Conservation (phyloP, 2,329 filamentous ascomycete genomes). For the Trichoderma sp. region DNA sequence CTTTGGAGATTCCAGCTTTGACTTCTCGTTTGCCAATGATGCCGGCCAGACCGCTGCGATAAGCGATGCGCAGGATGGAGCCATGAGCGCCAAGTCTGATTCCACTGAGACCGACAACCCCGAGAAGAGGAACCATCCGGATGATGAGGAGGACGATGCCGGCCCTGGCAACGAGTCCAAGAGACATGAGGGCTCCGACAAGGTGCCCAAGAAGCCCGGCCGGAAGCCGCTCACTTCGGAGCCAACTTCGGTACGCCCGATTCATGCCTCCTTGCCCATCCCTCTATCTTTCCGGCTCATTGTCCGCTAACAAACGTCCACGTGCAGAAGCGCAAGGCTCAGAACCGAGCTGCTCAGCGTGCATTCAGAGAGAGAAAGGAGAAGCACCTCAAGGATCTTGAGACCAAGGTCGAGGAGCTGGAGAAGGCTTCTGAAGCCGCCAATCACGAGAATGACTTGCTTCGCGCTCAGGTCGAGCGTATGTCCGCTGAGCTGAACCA, state of each 20-base stretch:
- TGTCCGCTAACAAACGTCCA: slow-evolving; percentile 7
- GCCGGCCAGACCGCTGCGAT: slow-evolving; percentile 68
- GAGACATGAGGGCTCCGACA: slow-evolving; percentile 80
- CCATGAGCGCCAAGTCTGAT: slow-evolving; percentile 57
- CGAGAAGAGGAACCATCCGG: slow-evolving; percentile 74
- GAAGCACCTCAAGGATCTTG: slow-evolving; percentile 82
- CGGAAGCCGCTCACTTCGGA: slow-evolving; percentile 94
- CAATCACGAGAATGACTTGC: slow-evolving; percentile 80
- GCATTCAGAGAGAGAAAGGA: slow-evolving; percentile 95
- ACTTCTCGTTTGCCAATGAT: slow-evolving; percentile 58
- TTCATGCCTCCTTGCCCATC: neutral
- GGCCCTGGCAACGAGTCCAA: slow-evolving; percentile 56
- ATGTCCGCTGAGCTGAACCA: slow-evolving; percentile 83
- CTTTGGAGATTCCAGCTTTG: slow-evolving; percentile 75
- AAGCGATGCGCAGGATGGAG: slow-evolving; percentile 63
- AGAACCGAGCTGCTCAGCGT: slow-evolving; percentile 88
- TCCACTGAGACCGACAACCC: slow-evolving; percentile 57
- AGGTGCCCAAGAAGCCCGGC: slow-evolving; percentile 91
- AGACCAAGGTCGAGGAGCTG: slow-evolving; percentile 73
- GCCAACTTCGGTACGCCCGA: slow-evolving; percentile 81
- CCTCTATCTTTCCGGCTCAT: slow-evolving; percentile 21
- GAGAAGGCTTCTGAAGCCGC: slow-evolving; percentile 82
- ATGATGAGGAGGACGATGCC: slow-evolving; percentile 68
- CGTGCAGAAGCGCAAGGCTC: slow-evolving; percentile 85
- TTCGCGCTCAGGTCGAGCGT: slow-evolving; percentile 86